Percentiles rank a stretch among this genome's conserved stretches.
These are phyloP conservation scores for Agaricales sp. DNA, from an alignment of 1,284 basidiomycete genomes.

Conservation along the genomic window DNA sequence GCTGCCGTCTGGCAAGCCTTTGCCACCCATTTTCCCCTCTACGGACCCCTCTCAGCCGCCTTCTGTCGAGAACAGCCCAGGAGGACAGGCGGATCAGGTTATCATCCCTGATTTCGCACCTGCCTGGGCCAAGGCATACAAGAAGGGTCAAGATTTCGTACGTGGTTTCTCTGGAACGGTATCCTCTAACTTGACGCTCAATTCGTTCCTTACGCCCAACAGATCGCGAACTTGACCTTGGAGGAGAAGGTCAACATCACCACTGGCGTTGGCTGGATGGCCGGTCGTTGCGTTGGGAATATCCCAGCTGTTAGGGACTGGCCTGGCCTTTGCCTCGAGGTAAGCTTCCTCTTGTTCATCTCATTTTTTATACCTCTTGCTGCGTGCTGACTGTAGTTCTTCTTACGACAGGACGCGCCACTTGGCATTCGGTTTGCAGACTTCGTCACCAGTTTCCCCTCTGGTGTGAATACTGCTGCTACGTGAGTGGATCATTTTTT, in stretches of 20 bases:
- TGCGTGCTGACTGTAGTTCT: slow-evolving; percentile 1
- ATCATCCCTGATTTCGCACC: not conserved
- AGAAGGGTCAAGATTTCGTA: slow-evolving; percentile 1
- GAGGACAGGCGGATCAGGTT: not conserved
- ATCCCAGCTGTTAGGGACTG: slow-evolving; percentile 13
- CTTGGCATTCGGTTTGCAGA: slow-evolving; percentile 42
- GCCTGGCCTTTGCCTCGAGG: slow-evolving; percentile 20
- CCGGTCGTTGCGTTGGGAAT: slow-evolving; percentile 58
- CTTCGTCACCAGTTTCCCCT: slow-evolving; percentile 51
- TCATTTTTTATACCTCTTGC: slow-evolving; percentile 23
- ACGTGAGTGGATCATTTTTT: slow-evolving; percentile 23
- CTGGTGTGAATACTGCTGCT: slow-evolving; percentile 45
- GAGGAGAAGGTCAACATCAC: slow-evolving; percentile 42
- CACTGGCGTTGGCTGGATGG: slow-evolving; percentile 47
- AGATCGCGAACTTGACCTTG: slow-evolving; percentile 33
- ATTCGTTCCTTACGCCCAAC: slow-evolving; percentile 1
- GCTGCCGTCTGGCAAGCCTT: not conserved
- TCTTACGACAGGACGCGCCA: slow-evolving; percentile 38
- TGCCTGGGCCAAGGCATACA: not conserved
- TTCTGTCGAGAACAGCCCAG: not conserved
- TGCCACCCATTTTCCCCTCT: not conserved
- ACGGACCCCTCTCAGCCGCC: not conserved
- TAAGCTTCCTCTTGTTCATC: slow-evolving; percentile 33
- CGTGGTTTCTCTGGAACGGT: not conserved
- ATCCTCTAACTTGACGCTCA: not conserved